Evolutionary conservation across 2,329 filamentous ascomycete genomes (phyloP).

Genomic region (Hortaea sp.): DNA sequence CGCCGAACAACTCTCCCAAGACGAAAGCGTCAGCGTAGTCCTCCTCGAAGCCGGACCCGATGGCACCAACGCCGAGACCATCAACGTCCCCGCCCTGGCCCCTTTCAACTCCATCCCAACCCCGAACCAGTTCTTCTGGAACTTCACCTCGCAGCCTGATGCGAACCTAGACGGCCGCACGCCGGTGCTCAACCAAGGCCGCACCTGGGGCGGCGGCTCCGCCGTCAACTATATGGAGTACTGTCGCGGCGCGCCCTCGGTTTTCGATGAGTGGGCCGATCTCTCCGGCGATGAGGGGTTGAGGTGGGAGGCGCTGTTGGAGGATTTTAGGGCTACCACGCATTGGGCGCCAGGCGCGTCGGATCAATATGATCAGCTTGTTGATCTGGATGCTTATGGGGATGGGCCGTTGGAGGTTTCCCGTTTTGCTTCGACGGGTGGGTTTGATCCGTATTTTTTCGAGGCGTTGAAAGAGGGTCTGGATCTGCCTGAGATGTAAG

Average conservation of each 20-base stretch:
- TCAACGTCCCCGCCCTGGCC: slow-evolving; percentile 19
- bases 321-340: slow-evolving; percentile 27
- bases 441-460: neutral
- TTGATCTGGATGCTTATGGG: slow-evolving; percentile 22
- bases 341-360: slow-evolving; percentile 30
- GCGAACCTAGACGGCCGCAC: slow-evolving; percentile 14
- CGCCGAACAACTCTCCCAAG: slow-evolving; percentile 21
- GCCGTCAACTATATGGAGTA: slow-evolving; percentile 25
- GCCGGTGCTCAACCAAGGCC: slow-evolving; percentile 16
- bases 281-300: slow-evolving; percentile 49
- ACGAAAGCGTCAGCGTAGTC: slow-evolving; percentile 19
- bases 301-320: slow-evolving; percentile 43
- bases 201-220: slow-evolving; percentile 24
- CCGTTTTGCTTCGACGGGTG: neutral
- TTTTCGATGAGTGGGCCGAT: slow-evolving; percentile 48
- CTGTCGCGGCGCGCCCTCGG: slow-evolving; percentile 34
- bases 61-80: slow-evolving; percentile 11
- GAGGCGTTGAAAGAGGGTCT: neutral
- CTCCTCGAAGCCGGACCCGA: slow-evolving; percentile 23
- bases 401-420: neutral
- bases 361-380: slow-evolving; percentile 44
- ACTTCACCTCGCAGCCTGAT: slow-evolving; percentile 18
- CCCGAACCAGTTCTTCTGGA: slow-evolving; percentile 19
- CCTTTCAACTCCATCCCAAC: slow-evolving; percentile 11
- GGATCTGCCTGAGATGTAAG: slow-evolving; percentile 19